Percentiles rank a stretch among this genome's conserved stretches.
These are phyloP conservation scores for Paecilomyces formosus DNA, from an alignment of 2,329 filamentous ascomycete species.

Conservation along the genomic window DNA sequence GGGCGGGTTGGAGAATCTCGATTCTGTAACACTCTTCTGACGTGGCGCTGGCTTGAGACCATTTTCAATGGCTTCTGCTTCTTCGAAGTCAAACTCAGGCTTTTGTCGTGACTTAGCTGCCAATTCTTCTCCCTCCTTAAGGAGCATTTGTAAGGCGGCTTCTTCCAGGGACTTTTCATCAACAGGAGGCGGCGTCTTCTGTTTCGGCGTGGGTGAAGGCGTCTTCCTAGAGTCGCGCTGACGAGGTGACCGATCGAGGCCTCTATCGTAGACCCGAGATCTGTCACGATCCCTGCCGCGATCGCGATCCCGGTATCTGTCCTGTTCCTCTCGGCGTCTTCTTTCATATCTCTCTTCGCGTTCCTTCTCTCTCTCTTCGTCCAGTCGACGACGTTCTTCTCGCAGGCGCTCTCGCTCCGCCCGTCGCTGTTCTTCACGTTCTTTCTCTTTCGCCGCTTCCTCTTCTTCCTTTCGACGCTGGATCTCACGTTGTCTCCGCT, in stretches of 20 bases:
- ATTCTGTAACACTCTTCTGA: conserved; percentile 18
- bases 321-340: conserved; percentile 38
- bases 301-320: conserved; percentile 35
- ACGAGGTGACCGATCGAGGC: conserved; percentile 4
- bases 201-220: conserved; percentile 24
- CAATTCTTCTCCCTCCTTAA: conserved; percentile 49
- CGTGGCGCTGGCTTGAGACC: conserved; percentile 25
- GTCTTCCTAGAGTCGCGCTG: conserved; percentile 24
- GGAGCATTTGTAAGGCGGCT: conserved; percentile 45
- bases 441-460: conserved; percentile 42
- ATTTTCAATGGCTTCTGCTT: conserved; percentile 36
- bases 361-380: conserved; percentile 47
- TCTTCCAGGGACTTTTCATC: conserved; percentile 50
- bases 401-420: conserved; percentile 43
- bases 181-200: conserved; percentile 28
- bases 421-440: conserved; percentile 42
- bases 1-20: conserved; percentile 17
- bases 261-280: conserved; percentile 17
- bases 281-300: conserved; percentile 28
- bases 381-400: conserved; percentile 46
- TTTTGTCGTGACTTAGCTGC: conserved; percentile 45
- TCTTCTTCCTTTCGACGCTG: conserved; percentile 38
- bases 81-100: conserved; percentile 45
- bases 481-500: conserved; percentile 34
- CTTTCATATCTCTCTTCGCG: conserved; percentile 41